phyloP scores from a whole-genome alignment of 805 yeast species.

The Candida nanaspora region DNA sequence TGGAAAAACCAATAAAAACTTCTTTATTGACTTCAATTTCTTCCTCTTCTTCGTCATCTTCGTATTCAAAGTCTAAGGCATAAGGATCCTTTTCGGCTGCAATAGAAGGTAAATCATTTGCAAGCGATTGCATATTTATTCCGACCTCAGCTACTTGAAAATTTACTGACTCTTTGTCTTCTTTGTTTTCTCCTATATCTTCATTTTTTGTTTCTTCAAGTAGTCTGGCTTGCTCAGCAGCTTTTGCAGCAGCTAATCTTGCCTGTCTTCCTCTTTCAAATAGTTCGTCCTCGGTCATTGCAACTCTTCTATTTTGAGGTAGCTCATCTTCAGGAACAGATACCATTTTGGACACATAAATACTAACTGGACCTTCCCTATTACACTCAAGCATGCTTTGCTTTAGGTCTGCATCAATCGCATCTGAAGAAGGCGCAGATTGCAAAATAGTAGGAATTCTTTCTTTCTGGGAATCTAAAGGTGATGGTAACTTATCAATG shows the following conservation, averaged over 20 bases:
- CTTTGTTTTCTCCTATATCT: background rate
- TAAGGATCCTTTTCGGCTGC: conserved; percentile 7
- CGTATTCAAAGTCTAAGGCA: conserved; percentile 33
- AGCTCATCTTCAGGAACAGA: conserved; percentile 79
- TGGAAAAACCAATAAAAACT: conserved; percentile 77
- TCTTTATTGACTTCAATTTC: conserved; percentile 42
- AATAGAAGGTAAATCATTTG: conserved; percentile 5
- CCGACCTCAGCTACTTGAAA: background rate
- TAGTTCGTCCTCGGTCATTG: conserved; percentile 47
- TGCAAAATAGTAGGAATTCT: conserved; percentile 65
- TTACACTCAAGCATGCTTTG: conserved; percentile 63
- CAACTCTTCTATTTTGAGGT: conserved; percentile 45
- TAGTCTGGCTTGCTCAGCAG: conserved; percentile 44
- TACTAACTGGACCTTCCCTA: conserved; percentile 54
- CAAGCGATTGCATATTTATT: too few species aligned
- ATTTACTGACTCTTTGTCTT: background rate
- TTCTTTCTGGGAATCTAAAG: conserved; percentile 62
- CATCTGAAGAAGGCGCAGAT: conserved; percentile 42
- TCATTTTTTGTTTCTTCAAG: conserved; percentile 18
- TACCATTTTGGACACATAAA: conserved; percentile 84
- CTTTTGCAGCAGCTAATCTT: conserved; percentile 59
- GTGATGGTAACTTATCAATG: conserved; percentile 80
- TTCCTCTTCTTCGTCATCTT: conserved; percentile 42
- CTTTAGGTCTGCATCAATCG: conserved; percentile 41
- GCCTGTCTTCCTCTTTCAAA: conserved; percentile 58